Percentiles rank a stretch among this genome's conserved stretches.
phyloP scores from a whole-genome alignment of 495 filamentous ascomycete genomes.

The Penicillium subrubescens region DNA sequence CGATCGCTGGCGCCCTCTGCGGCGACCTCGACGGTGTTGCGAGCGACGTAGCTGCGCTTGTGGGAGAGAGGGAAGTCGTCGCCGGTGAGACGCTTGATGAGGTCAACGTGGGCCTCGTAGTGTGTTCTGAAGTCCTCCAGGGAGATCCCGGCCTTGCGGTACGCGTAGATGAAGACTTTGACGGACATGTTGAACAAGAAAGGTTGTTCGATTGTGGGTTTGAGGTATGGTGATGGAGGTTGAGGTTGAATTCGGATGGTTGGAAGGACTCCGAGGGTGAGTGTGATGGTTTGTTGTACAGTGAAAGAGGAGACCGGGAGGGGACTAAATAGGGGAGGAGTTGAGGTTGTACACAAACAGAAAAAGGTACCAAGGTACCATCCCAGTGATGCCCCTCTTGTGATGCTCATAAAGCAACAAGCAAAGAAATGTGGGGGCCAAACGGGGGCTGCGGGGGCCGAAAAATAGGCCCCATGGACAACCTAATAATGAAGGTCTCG shows the following conservation, averaged over 20 bases:
- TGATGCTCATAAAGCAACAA: neutral
- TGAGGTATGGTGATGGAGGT: neutral
- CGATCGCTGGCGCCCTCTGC: slow-evolving; percentile 16
- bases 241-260: neutral
- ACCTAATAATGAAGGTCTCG: no score
- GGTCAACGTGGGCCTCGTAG: slow-evolving; percentile 25
- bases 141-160: slow-evolving; percentile 27
- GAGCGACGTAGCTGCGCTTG: slow-evolving; percentile 27
- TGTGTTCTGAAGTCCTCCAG: slow-evolving; percentile 25
- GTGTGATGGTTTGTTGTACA: neutral
- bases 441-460: neutral
- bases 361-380: neutral
- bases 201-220: neutral
- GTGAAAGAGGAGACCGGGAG: neutral
- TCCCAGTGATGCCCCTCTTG: neutral
- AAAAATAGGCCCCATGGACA: neutral
- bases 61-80: slow-evolving; percentile 25
- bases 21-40: slow-evolving; percentile 15
- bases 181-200: slow-evolving; percentile 18
- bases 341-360: neutral
- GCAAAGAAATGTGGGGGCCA: neutral
- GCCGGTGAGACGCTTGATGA: slow-evolving; percentile 20
- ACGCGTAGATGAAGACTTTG: slow-evolving; percentile 22
- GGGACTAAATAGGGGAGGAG: neutral
- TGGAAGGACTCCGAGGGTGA: neutral